Conservation (phyloP, 305 asterid genomes). For the Nicotiana rustica region DNA sequence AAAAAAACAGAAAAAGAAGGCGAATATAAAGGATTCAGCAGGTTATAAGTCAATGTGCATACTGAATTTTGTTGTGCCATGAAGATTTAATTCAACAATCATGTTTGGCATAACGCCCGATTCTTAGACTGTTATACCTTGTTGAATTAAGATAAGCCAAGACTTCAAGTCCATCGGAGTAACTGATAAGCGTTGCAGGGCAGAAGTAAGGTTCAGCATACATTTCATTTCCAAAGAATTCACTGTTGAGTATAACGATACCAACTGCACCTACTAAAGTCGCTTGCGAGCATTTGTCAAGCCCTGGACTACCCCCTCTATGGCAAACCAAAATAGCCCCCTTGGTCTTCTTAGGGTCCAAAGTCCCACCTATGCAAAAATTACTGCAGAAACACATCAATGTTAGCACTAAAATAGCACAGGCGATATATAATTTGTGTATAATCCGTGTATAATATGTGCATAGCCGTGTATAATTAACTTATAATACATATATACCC, state of each 20-base stretch:
- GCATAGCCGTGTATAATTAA: too few relatives aligned
- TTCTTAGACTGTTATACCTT: constrained; percentile 37
- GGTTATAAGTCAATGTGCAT: not conserved
- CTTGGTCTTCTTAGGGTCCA: constrained; percentile 60
- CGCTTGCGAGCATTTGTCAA: constrained; percentile 58
- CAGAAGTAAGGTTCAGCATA: constrained; percentile 59
- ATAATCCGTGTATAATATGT: too few relatives aligned
- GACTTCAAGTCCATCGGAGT: constrained; percentile 56
- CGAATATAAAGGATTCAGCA: not conserved
- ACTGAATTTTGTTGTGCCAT: not conserved
- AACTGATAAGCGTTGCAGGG: constrained; percentile 68
- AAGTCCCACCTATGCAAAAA: constrained; percentile 52
- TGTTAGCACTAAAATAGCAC: not conserved
- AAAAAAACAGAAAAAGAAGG: not conserved
- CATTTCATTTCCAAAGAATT: constrained; percentile 48
- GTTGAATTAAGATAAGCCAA: constrained; percentile 52
- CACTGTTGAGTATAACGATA: constrained; percentile 65
- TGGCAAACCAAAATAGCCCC: constrained; percentile 74
- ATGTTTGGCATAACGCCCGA: not conserved
- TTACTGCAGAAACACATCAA: constrained; percentile 42
- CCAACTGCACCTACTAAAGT: constrained; percentile 72
- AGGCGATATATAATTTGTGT: too few relatives aligned
- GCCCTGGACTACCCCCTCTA: constrained; percentile 55
- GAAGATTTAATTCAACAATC: not conserved
- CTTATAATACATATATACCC: too few relatives aligned